Conservation (phyloP, 305 asterid species). For the Fraxinus sp. region DNA sequence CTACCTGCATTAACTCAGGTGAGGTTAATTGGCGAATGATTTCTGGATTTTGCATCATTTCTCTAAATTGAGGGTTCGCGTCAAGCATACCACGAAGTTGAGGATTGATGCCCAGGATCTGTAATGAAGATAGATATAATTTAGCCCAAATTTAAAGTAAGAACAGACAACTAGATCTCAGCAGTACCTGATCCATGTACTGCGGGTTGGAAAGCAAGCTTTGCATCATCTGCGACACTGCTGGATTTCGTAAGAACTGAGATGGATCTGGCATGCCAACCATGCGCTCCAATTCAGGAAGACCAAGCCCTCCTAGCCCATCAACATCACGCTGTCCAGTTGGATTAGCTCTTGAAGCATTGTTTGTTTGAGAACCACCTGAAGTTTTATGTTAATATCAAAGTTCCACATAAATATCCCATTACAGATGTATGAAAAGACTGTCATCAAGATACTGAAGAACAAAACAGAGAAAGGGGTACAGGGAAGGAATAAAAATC, state of each 20-base stretch:
- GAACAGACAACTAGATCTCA: background rate
- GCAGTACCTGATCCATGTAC: conserved; percentile 47
- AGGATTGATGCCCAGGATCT: conserved; percentile 41
- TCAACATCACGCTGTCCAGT: conserved; percentile 36
- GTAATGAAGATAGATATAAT: conserved; percentile 25
- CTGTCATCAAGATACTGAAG: background rate
- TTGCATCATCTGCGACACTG: conserved; percentile 59
- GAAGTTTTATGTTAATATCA: background rate
- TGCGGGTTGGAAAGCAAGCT: conserved; percentile 68
- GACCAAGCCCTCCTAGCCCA: conserved; percentile 50
- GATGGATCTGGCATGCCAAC: conserved; percentile 39
- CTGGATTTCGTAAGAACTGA: conserved; percentile 55
- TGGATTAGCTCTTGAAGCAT: conserved; percentile 47
- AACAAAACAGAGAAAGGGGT: background rate
- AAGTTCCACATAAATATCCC: conserved; percentile 6
- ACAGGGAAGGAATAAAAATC: background rate
- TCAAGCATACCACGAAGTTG: conserved; percentile 43
- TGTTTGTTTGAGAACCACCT: conserved; percentile 47
- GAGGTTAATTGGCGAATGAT: conserved; percentile 44
- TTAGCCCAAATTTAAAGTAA: conserved; percentile 12
- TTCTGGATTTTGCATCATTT: conserved; percentile 65
- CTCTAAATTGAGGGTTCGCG: conserved; percentile 50
- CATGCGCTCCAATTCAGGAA: conserved; percentile 37
- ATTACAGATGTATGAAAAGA: conserved; percentile 1
- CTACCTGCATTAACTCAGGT: conserved; percentile 60